A percentile compares a stretch with the other conserved stretches of the same genome.
phyloP scores from a whole-genome alignment of 2,329 filamentous ascomycete species.

The Aureobasidium musti region DNA sequence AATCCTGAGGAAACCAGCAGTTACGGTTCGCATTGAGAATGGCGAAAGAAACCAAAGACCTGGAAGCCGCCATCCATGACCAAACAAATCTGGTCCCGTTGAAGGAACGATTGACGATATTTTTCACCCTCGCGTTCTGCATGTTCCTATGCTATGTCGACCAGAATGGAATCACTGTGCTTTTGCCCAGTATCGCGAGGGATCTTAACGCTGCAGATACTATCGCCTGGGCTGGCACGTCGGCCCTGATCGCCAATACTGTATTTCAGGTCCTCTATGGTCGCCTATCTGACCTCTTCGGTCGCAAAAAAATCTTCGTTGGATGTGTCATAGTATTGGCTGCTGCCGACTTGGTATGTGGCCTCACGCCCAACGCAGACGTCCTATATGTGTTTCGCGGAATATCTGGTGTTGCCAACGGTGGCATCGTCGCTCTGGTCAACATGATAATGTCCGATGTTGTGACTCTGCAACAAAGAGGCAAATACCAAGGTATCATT shows the following conservation, averaged over 20 bases:
- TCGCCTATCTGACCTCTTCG: conserved; percentile 42
- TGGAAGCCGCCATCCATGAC: conserved; percentile 53
- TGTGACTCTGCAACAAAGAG: conserved; percentile 33
- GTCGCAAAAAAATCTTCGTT: conserved; percentile 60
- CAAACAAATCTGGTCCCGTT: conserved; percentile 61
- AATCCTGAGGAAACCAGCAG: no score
- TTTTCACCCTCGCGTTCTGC: conserved; percentile 55
- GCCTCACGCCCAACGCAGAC: conserved; percentile 48
- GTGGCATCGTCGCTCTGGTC: conserved; percentile 37
- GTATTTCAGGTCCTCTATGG: conserved; percentile 67
- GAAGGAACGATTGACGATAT: conserved; percentile 54
- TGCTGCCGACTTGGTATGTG: conserved; percentile 61
- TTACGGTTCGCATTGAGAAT: neutral
- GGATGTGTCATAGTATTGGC: conserved; percentile 56
- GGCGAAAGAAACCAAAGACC: conserved; percentile 26
- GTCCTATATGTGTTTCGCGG: conserved; percentile 42
- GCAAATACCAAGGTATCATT: conserved; percentile 30
- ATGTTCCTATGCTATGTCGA: conserved; percentile 60
- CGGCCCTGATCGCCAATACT: conserved; percentile 59
- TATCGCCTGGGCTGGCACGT: conserved; percentile 59
- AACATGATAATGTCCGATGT: conserved; percentile 40
- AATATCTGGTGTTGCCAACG: conserved; percentile 35
- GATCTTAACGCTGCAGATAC: conserved; percentile 48
- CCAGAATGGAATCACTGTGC: conserved; percentile 57
- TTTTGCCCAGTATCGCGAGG: conserved; percentile 43